Base-by-base conservation (phyloP, 768 basidiomycete species). In the Lactifluus echinatus region DNA sequence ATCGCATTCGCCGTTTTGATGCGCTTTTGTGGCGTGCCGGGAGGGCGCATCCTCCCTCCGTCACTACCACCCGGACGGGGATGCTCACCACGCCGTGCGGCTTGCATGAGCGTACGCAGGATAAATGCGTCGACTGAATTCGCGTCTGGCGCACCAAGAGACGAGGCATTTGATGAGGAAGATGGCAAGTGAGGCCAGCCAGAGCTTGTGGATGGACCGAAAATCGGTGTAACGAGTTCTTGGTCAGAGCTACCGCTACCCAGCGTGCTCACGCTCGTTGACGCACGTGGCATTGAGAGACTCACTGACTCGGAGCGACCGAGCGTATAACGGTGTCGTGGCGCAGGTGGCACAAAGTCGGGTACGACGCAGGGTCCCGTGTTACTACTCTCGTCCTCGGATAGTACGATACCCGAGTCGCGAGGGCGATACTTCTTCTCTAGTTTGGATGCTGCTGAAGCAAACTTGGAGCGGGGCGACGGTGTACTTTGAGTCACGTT, bases 1-100 rank as follows among this genome's bases (percentile, higher is more conserved):
- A 36, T 66, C 37, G 57, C 84, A 71, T 65, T 79, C 75, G 78
- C 76, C 21, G 80, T 82, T 70, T 84, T 84, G 56, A 75, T 68
- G 66, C 77, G 82, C 76, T 91, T 91, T n/a, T 89, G 85, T 1
- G 89, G 89, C 14, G 89, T 91, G 0, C 85, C 87, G 1, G 89
- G 89, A 6, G 81, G 79, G 55, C 76, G 83, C 75, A 87, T 89
- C 17, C 67, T 71, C 70, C 26, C 48, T 33, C 47, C 48, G 23
- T 55, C 57, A 14, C 2, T n/a, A 62, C 23, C 61, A 60, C 36
- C 74, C 72, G 4, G 64, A 66, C 56, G 68, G 34, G 70, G 69
- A 48, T 69, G 63, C 2, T 74, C 74, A 58, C 82, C 85, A 14
- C 78, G 74, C 11, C 80, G 53, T 24, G 53, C 53, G 2, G 60